Percentiles rank a stretch among this genome's conserved stretches.
Evolutionary conservation across 129 eudicot genomes (phyloP).

Genomic region (Chrysanthemum makinoi): DNA sequence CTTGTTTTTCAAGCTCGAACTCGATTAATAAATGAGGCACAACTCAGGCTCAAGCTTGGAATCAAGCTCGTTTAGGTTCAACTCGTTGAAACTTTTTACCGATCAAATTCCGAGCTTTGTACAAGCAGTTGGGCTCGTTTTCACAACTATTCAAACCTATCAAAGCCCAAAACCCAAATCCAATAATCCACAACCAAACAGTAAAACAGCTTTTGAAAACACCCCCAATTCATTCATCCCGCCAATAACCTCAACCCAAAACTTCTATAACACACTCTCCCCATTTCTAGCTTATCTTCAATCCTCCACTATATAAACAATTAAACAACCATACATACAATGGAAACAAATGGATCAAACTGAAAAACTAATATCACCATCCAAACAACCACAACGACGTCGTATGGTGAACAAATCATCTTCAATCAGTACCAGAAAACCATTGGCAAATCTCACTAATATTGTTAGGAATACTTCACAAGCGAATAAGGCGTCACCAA

Average conservation of each 20-base stretch:
- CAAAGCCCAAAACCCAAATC: neutral
- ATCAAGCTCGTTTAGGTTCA: too few relatives aligned
- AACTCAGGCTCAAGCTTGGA: too few relatives aligned
- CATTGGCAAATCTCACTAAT: constrained; percentile 33
- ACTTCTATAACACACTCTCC: constrained; percentile 30
- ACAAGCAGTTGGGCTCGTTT: too few relatives aligned
- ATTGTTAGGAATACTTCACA: constrained; percentile 22
- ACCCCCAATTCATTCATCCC: constrained; percentile 26
- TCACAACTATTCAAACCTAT: neutral
- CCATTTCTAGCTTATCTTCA: constrained; percentile 16
- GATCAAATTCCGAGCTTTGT: too few relatives aligned
- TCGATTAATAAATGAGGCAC: too few relatives aligned
- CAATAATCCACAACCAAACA: neutral
- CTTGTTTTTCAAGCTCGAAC: too few relatives aligned
- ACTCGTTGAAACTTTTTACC: too few relatives aligned
- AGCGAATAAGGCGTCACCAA: constrained; percentile 19
- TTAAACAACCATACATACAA: neutral
- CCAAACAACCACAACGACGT: constrained; percentile 1
- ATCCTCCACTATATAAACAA: constrained; percentile 10
- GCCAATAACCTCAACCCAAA: constrained; percentile 15
- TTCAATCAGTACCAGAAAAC: constrained; percentile 31
- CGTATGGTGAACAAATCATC: constrained; percentile 22
- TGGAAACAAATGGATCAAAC: constrained; percentile 31
- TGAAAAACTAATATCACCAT: neutral
- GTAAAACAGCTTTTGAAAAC: constrained; percentile 17